phyloP scores from a whole-genome alignment of 148 eudicot species.

The Amaranthus cruentus region DNA sequence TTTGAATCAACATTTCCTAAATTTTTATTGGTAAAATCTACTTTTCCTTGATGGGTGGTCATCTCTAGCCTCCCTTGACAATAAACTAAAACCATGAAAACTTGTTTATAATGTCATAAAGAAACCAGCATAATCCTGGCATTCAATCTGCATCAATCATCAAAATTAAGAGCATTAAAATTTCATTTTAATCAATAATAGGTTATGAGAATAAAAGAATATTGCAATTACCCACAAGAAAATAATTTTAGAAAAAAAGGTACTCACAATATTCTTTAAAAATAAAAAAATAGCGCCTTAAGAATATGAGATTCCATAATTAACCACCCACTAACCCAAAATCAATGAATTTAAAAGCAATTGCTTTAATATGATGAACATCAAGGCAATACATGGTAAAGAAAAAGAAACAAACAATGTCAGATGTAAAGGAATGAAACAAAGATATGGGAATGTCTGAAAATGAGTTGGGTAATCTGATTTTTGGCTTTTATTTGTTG shows the following conservation, averaged over 20 bases:
- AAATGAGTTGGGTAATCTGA: conserved; percentile 21
- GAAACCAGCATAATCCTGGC: conserved; percentile 13
- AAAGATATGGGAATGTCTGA: conserved; percentile 19
- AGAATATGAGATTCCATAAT: conserved; percentile 7
- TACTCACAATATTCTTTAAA: conserved; percentile 7
- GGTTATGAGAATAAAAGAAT: not conserved
- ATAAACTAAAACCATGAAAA: conserved; percentile 34
- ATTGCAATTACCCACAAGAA: conserved; percentile 8
- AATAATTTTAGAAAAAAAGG: not conserved
- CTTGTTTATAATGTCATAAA: not conserved
- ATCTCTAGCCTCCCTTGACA: conserved; percentile 28
- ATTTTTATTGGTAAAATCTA: too few relatives aligned
- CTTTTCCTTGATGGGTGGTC: conserved; percentile 28
- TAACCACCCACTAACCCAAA: conserved; percentile 10
- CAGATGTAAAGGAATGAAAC: not conserved
- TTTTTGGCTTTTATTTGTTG: conserved; percentile 18
- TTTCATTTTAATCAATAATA: conserved; percentile 4
- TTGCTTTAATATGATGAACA: not conserved
- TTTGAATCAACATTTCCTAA: conserved; percentile 19
- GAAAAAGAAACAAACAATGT: conserved; percentile 1
- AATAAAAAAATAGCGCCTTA: not conserved
- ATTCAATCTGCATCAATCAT: conserved; percentile 11
- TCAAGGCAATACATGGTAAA: not conserved
- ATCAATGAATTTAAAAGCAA: not conserved
- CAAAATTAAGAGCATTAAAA: not conserved